Evolutionary conservation across 2,329 filamentous ascomycete genomes (phyloP).

Genomic region (Eutypa lata): DNA sequence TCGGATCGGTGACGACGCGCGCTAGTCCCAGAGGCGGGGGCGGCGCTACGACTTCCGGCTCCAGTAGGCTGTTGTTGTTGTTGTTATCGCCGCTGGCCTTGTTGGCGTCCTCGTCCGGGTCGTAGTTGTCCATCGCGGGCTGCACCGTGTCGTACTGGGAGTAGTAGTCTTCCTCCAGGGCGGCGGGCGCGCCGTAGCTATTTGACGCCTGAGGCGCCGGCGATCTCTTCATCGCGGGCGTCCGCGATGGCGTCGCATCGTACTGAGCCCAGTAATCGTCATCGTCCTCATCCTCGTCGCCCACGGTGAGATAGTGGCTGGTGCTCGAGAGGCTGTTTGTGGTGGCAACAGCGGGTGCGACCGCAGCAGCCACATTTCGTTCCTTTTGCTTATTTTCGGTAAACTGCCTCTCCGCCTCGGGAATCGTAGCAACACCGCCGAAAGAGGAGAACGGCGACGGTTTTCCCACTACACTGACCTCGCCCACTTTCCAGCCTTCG

Average conservation of each 20-base stretch:
- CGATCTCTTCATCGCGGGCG: slow-evolving; percentile 59
- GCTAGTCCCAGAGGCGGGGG: slow-evolving; percentile 34
- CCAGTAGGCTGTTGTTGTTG: neutral
- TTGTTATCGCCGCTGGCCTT: slow-evolving; percentile 22
- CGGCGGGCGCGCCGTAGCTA: slow-evolving; percentile 20
- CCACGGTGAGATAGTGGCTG: slow-evolving; percentile 3
- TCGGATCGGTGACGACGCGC: slow-evolving; percentile 15
- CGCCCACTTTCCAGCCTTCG: slow-evolving; percentile 69
- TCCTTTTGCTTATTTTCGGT: slow-evolving; percentile 28
- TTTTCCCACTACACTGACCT: slow-evolving; percentile 60
- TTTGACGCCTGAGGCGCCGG: slow-evolving; percentile 50
- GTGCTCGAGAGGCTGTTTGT: slow-evolving; percentile 11
- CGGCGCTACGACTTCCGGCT: neutral
- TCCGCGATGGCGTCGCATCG: slow-evolving; percentile 64
- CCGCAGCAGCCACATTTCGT: slow-evolving; percentile 1
- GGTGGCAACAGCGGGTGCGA: slow-evolving; percentile 3
- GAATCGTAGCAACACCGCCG: slow-evolving; percentile 48
- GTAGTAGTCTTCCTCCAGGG: slow-evolving; percentile 69
- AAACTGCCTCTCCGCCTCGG: slow-evolving; percentile 60
- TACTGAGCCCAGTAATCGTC: slow-evolving; percentile 81
- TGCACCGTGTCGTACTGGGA: slow-evolving; percentile 75
- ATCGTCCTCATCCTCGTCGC: slow-evolving; percentile 57
- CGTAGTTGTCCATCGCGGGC: slow-evolving; percentile 75
- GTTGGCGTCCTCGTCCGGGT: slow-evolving; percentile 66
- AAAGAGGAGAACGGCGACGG: slow-evolving; percentile 54